Base-by-base conservation (phyloP, 2,329 filamentous ascomycete species). In the Venturia carpophila region DNA sequence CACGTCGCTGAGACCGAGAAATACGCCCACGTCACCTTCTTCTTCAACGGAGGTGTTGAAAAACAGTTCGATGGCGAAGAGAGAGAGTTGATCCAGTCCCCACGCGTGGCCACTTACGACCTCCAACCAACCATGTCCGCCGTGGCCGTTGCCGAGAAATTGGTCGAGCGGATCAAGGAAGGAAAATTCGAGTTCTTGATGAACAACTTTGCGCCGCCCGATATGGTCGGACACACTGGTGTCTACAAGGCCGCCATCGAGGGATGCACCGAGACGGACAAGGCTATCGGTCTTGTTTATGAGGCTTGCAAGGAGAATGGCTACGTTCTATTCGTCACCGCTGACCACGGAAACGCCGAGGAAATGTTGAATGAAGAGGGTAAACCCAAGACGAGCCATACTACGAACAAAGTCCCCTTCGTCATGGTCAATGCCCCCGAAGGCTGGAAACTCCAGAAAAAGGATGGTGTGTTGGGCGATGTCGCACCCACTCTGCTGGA, bases 141-240 rank as follows among this genome's bases (percentile, higher is more conserved):
- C 70, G 90, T 88, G 71, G 89, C 84, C 56, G 94, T 99, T 17
- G 94, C 91, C 62, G 84, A 95, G 73, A 93, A 96, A 81, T 89
- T 96, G 67, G 85, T 82, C 76, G 94, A 97, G 83, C 87, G 92
- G 66, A 88, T 99, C 69, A 84, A 78, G 34, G 91, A 95, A 77
- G 86, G 88, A 73, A 87, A 90, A 74, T 97, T 92, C 79, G 92
- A 94, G 74, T 97, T 99, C 75, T 83, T 99, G 77, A 99, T 99
- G 94, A 97, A 97, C 87, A 99, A 99, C 86, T 97, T 99, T 79
- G 94, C 94, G 52, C 94, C 94, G 52, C 94, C 94, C 21, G 94
- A 99, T 80, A 99, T 99, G 94, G 94, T 99, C 69, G 94, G 94
- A 71, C 94, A 99, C 82, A 99, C 94, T 13, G 94, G 94, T 74